Base-by-base conservation (phyloP, 139 green algal species). In the Haematococcus lacustris region DNA sequence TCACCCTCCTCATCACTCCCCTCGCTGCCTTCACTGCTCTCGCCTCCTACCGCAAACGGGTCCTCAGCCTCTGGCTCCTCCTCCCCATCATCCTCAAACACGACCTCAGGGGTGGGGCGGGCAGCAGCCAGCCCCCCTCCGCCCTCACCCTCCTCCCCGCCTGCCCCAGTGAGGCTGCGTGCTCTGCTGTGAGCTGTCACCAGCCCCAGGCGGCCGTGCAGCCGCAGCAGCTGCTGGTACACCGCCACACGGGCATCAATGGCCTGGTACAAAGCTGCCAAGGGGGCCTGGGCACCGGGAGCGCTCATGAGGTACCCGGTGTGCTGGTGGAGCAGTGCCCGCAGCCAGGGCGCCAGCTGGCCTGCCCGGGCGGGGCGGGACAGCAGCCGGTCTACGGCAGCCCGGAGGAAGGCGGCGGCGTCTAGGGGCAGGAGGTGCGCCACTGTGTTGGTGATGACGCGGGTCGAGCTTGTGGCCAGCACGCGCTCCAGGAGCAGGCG, bases 301-400 rank as follows among this genome's bases (percentile, higher is more conserved):
- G 85, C 82, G 17, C 78, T 70, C 79, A 90, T 88, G 47, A 94
- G 78, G 79, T 91, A 91, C 28, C 80, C 88, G 21, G 89, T 85
- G 77, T 94, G 89, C 60, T 87, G 70, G 60, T 88, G 70, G 69
- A 93, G 77, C 69, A 88, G 66, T 1, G 86, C 80, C 23, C 82
- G 80, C 39, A 94, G 78, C 89, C 89, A 94, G 13, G 69, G 69
- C 25, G 83, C 79, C 63, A 94, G 78, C 82, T 88, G 80, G 38
- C 65, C 75, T 21, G 83, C 87, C 2, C 88, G 77, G 3, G 53
- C 66, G 26, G 89, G 85, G 30, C 70, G 73, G 1, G 79, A 80
- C 62, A 89, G 78, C 71, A 93, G 73, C 37, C 88, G 78, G 72
- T 84, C 78, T 68, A 92, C 82, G 0, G 75, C 77, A 2, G 81